phyloP scores from a whole-genome alignment of 2,329 filamentous ascomycete genomes.

The Zymoseptoria brevis region DNA sequence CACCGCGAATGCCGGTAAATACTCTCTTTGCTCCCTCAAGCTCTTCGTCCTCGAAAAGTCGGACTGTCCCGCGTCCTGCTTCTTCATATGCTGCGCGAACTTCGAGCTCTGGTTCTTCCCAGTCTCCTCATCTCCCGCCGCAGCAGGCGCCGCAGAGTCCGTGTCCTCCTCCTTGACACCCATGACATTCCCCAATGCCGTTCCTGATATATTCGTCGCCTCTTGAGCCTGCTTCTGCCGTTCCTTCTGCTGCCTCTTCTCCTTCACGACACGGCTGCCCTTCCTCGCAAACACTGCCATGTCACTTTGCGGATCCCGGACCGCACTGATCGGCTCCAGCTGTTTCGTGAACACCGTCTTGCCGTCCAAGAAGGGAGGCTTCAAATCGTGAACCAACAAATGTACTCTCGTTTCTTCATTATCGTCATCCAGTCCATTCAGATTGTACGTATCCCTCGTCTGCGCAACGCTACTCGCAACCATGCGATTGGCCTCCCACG shows the following conservation, averaged over 20 bases:
- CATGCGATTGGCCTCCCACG: conserved; percentile 99
- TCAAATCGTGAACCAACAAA: conserved; percentile 84
- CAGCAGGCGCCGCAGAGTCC: conserved; percentile 74
- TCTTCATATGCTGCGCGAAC: conserved; percentile 86
- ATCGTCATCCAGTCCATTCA: conserved; percentile 69
- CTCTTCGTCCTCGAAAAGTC: conserved; percentile 91
- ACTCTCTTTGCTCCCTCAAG: conserved; percentile 83
- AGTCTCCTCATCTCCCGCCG: conserved; percentile 53
- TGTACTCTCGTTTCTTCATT: conserved; percentile 85
- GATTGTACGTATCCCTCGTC: conserved; percentile 53
- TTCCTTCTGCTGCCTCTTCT: conserved; percentile 84
- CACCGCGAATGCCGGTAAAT: conserved; percentile 89
- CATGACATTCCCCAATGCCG: conserved; percentile 88
- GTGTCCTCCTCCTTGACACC: conserved; percentile 84
- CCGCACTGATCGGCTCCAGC: conserved; percentile 84
- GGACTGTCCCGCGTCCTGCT: conserved; percentile 70
- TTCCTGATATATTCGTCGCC: conserved; percentile 86
- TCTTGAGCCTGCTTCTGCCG: conserved; percentile 90
- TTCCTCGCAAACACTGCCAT: conserved; percentile 98
- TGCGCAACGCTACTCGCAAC: conserved; percentile 93
- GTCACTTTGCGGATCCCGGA: conserved; percentile 89
- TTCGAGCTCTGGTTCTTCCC: conserved; percentile 57
- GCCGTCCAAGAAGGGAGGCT: conserved; percentile 89
- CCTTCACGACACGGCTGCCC: conserved; percentile 85
- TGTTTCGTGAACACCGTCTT: conserved; percentile 96